Conservation (phyloP, 1,284 basidiomycete species). For the Malassezia nana region DNA sequence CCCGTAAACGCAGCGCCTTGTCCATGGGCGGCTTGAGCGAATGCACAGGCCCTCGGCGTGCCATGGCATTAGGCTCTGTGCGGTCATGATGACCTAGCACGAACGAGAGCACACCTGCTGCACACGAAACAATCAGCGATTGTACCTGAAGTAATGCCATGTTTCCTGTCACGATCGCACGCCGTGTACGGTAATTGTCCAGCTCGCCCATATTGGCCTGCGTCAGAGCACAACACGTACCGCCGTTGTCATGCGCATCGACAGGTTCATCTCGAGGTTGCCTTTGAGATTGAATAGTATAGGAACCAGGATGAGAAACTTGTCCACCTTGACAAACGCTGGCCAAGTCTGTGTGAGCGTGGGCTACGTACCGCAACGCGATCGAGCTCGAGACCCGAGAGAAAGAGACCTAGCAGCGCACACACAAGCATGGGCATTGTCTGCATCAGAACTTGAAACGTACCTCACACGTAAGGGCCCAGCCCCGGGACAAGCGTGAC, state of each 20-base stretch:
- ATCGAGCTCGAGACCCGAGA: conserved; percentile 12
- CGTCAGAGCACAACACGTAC: conserved; percentile 21
- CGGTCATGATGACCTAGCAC: conserved; percentile 54
- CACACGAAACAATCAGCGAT: conserved; percentile 74
- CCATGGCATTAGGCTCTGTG: background rate
- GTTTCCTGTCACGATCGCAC: conserved; percentile 68
- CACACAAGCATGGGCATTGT: conserved; percentile 10
- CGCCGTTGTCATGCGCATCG: conserved; percentile 51
- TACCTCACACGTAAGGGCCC: conserved; percentile 2
- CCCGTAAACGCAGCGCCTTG: conserved; percentile 37
- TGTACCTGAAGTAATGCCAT: conserved; percentile 82
- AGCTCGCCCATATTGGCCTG: conserved; percentile 70
- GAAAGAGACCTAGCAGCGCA: conserved; percentile 7
- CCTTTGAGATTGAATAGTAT: conserved; percentile 92
- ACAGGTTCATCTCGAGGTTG: conserved; percentile 83
- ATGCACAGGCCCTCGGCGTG: conserved; percentile 19
- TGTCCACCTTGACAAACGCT: conserved; percentile 75
- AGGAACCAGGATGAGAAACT: conserved; percentile 91
- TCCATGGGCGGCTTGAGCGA: conserved; percentile 28
- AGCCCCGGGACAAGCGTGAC: background rate
- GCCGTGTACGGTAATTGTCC: conserved; percentile 61
- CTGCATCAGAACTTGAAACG: background rate
- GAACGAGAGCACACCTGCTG: conserved; percentile 72
- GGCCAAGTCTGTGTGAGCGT: conserved; percentile 54
- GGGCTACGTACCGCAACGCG: conserved; percentile 2